Base-by-base conservation (phyloP, 164 flowering plant species). In the Berberis vulgaris region DNA sequence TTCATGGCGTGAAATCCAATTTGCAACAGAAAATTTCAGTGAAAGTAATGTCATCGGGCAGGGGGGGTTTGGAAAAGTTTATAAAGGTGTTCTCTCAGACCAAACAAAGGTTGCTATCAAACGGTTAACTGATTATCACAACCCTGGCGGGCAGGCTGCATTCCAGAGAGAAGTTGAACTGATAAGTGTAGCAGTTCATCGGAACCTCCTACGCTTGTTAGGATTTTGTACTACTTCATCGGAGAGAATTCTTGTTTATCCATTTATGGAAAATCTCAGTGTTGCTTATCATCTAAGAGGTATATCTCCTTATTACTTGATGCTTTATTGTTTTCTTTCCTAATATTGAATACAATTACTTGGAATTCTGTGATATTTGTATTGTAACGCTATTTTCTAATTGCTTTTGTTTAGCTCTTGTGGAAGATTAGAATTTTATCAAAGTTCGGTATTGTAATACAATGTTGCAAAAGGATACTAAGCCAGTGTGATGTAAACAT, bases 1-100 rank as follows among this genome's bases (percentile, higher is more conserved):
- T 62, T 66, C 77, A 49, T 81, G 81, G 78, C 83, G 82, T 44
- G 87, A 83, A 45, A 75, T 85, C 63, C 77, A 80, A 58, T 11
- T 74, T 49, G 90, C 86, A 63, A 85, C 90, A 7, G 80, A 79
- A 57, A 75, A 83, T 71, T 85, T 85, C 77, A 83, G 71, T 78
- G 65, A 78, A 44, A 80, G 73, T 63, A 79, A 78, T 44, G 78
- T 83, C 43, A 69, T 86, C 62, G 91, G 87, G 41, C 81, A 73
- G 57, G 91, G 87, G 53, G 91, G 91, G 6, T 85, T 81, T 70
- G 85, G 83, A 44, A 76, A 81, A 62, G 86, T 84, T 5, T 84
- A 82, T 70, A 81, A 72, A 59, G 85, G 86, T 49, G 61, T 69
- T 66, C 80, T 74, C 54, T 44, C 65, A 39, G 73, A 71, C 69